Conservation (phyloP, 352 stramenopile genomes). For the Lagenidium giganteum region DNA sequence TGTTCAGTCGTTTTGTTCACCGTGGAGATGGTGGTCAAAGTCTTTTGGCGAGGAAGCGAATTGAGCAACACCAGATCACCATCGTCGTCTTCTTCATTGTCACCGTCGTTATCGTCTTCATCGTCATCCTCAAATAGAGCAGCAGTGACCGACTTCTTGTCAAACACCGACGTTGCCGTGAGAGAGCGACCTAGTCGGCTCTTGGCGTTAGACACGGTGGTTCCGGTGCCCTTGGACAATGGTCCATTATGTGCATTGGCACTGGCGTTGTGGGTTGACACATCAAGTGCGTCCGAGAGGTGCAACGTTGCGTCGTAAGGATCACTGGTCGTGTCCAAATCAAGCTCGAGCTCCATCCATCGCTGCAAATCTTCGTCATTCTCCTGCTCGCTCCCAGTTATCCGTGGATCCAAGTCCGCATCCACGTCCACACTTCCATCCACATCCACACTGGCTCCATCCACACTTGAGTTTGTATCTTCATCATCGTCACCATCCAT, state of each 20-base stretch:
- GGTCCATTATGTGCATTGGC: too few species aligned
- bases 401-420: conserved; percentile 6
- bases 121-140: conserved; percentile 48
- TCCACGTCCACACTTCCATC: conserved; percentile 5
- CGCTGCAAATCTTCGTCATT: conserved; percentile 17
- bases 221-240: too few species aligned
- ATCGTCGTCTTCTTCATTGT: conserved; percentile 6
- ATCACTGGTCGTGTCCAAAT: conserved; percentile 15
- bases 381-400: conserved; percentile 2
- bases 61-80: conserved; percentile 13
- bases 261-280: not conserved
- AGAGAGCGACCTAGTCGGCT: conserved; percentile 17
- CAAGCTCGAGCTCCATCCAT: conserved; percentile 22
- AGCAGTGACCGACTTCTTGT: conserved; percentile 45
- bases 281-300: conserved; percentile 5
- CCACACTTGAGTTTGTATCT: not conserved
- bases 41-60: conserved; percentile 12
- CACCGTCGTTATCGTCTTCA: conserved; percentile 17
- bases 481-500: conserved; percentile 8
- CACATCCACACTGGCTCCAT: conserved; percentile 14
- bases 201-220: conserved; percentile 15
- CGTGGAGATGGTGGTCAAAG: not conserved
- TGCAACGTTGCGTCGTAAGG: conserved; percentile 20
- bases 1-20: conserved; percentile 28
- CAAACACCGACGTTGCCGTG: conserved; percentile 14